These are phyloP conservation scores for Phytophthora idaei DNA, from an alignment of 352 stramenopile genomes.

Conservation along the genomic window DNA sequence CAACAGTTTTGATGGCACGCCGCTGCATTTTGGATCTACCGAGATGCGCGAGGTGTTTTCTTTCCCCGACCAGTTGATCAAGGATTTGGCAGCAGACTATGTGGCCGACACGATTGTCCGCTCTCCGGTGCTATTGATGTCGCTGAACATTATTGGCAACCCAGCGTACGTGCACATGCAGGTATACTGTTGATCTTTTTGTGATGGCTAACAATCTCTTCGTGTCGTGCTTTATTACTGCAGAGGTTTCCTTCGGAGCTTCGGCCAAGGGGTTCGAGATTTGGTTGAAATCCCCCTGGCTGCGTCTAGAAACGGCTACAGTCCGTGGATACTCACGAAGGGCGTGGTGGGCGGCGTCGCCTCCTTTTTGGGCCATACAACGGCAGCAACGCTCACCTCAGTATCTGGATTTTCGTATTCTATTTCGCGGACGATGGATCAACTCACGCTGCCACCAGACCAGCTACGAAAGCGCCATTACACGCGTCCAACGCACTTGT, in stretches of 20 bases:
- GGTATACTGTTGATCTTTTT: background rate
- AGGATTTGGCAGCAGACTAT: slow-evolving; percentile 85
- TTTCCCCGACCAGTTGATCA: slow-evolving; percentile 77
- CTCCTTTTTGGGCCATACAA: slow-evolving; percentile 79
- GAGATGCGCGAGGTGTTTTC: slow-evolving; percentile 75
- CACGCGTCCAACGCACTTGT: slow-evolving; percentile 63
- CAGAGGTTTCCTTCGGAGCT: slow-evolving; percentile 79
- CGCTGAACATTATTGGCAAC: slow-evolving; percentile 86
- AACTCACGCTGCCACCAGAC: slow-evolving; percentile 69
- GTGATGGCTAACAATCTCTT: slow-evolving; percentile 11
- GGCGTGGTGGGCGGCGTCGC: slow-evolving; percentile 66
- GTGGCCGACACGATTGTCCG: slow-evolving; percentile 82
- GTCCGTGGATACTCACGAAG: slow-evolving; percentile 76
- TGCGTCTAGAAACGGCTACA: slow-evolving; percentile 75
- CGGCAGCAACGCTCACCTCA: slow-evolving; percentile 69
- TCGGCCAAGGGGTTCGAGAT: slow-evolving; percentile 72
- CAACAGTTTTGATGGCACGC: slow-evolving; percentile 84
- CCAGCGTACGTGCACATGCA: slow-evolving; percentile 64
- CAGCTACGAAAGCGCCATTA: slow-evolving; percentile 71
- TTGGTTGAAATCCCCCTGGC: slow-evolving; percentile 80
- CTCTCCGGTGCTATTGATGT: slow-evolving; percentile 82
- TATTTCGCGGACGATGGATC: slow-evolving; percentile 81
- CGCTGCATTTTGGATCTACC: slow-evolving; percentile 58
- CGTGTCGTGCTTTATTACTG: background rate
- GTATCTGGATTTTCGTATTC: slow-evolving; percentile 85